A percentile compares a stretch with the other conserved stretches of the same genome.
These are phyloP conservation scores for Fragaria vesca DNA, from an alignment of 306 rosid species.

Conservation along the genomic window DNA sequence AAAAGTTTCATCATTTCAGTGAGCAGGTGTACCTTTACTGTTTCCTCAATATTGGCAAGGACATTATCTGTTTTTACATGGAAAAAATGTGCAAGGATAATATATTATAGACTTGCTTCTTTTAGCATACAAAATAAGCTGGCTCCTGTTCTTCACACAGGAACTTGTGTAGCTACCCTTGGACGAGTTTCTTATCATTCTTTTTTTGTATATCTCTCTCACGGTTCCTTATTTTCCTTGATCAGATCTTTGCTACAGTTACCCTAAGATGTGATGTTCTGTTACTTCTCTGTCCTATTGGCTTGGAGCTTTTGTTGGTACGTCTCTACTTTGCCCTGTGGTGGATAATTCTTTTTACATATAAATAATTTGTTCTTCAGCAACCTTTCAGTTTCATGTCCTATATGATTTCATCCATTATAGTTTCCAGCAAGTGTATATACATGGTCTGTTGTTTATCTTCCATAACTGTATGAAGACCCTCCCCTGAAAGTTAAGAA, in stretches of 20 bases:
- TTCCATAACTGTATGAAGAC: background rate
- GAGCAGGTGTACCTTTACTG: background rate
- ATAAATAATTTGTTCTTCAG: background rate
- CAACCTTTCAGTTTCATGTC: background rate
- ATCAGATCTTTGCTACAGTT: conserved; percentile 81
- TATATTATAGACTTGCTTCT: background rate
- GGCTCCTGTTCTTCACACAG: background rate
- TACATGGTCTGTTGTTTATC: background rate
- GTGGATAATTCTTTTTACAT: conserved; percentile 6
- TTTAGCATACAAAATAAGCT: background rate
- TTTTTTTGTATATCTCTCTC: conserved; percentile 4
- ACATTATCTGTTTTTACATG: background rate
- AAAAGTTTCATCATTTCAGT: background rate
- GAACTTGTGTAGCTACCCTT: background rate
- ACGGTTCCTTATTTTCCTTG: conserved; percentile 23
- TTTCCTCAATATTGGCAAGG: background rate
- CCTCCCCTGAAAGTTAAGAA: background rate
- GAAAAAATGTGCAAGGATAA: background rate
- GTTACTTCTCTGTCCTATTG: conserved; percentile 78
- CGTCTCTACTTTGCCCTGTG: conserved; percentile 17
- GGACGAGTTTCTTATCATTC: background rate
- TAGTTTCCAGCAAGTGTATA: background rate
- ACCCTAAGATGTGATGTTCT: conserved; percentile 85
- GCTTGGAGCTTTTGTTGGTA: conserved; percentile 82
- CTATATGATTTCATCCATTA: background rate